A percentile compares a stretch with the other conserved stretches of the same genome.
These are phyloP conservation scores for Syzygium malaccense DNA, from an alignment of 441 rosid genomes.

Conservation along the genomic window DNA sequence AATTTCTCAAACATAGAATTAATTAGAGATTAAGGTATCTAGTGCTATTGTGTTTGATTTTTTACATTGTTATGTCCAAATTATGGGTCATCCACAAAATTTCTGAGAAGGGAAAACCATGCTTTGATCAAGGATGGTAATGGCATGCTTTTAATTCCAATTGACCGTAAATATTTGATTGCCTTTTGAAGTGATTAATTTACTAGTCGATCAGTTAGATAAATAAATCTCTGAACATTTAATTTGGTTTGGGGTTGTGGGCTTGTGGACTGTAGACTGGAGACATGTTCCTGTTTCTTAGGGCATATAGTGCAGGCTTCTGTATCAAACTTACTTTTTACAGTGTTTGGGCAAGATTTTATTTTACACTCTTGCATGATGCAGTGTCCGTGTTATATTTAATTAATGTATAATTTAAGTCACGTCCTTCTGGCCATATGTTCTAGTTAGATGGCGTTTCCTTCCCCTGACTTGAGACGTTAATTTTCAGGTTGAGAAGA, in stretches of 20 bases:
- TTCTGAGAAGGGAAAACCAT: background rate
- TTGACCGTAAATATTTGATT: background rate
- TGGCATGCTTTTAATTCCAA: background rate
- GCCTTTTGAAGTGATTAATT: background rate
- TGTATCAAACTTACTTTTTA: background rate
- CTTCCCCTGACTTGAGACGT: conserved; percentile 15
- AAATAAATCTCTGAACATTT: background rate
- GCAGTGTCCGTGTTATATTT: background rate
- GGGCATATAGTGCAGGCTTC: background rate
- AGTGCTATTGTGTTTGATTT: background rate
- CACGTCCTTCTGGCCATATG: background rate
- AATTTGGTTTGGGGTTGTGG: background rate
- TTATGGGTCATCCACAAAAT: background rate
- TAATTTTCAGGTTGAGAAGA: conserved; percentile 74
- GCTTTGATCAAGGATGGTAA: background rate
- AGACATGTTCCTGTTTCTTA: background rate
- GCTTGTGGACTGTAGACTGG: background rate
- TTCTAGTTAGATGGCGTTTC: background rate
- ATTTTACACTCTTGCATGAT: background rate
- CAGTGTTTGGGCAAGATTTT: background rate
- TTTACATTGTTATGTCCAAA: background rate
- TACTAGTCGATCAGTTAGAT: background rate
- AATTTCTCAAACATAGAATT: background rate
- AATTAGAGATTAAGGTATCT: background rate
- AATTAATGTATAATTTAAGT: background rate